phyloP scores from a whole-genome alignment of 352 stramenopile species.

The Pythium aphanidermatum region DNA sequence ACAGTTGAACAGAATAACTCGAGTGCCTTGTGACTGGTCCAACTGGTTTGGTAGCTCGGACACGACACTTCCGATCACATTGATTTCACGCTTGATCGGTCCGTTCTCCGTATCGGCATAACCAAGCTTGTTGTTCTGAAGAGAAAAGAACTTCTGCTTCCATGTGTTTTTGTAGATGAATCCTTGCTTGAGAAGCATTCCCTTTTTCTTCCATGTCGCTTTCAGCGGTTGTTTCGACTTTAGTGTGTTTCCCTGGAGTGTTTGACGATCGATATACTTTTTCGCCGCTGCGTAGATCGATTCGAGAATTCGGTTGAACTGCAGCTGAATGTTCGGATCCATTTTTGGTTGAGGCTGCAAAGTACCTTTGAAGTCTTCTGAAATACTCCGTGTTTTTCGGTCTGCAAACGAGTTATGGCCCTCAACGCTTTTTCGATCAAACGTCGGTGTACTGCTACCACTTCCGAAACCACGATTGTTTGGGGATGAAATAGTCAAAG shows the following conservation, averaged over 20 bases:
- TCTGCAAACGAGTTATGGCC: constrained; percentile 38
- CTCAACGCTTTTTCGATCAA: constrained; percentile 47
- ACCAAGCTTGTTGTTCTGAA: constrained; percentile 85
- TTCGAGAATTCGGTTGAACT: constrained; percentile 78
- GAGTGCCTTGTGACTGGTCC: constrained; percentile 80
- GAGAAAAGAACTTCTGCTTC: constrained; percentile 82
- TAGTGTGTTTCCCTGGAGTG: constrained; percentile 49
- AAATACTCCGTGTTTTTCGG: constrained; percentile 68
- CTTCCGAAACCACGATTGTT: constrained; percentile 57
- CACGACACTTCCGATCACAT: constrained; percentile 74
- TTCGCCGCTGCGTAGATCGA: constrained; percentile 84
- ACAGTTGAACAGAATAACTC: constrained; percentile 83
- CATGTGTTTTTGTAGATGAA: constrained; percentile 90
- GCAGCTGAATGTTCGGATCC: constrained; percentile 76
- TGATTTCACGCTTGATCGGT: constrained; percentile 85
- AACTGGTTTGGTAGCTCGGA: constrained; percentile 84
- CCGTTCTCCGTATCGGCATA: constrained; percentile 78
- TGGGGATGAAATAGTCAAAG: constrained; percentile 74
- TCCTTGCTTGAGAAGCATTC: constrained; percentile 78
- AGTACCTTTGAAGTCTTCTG: constrained; percentile 70
- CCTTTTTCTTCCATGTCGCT: constrained; percentile 89
- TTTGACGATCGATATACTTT: constrained; percentile 77
- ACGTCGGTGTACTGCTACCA: constrained; percentile 59
- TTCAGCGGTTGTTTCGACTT: constrained; percentile 54
- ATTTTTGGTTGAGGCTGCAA: constrained; percentile 68